Conservation (phyloP, 2,329 filamentous ascomycete species). For the Calonectria montana region DNA sequence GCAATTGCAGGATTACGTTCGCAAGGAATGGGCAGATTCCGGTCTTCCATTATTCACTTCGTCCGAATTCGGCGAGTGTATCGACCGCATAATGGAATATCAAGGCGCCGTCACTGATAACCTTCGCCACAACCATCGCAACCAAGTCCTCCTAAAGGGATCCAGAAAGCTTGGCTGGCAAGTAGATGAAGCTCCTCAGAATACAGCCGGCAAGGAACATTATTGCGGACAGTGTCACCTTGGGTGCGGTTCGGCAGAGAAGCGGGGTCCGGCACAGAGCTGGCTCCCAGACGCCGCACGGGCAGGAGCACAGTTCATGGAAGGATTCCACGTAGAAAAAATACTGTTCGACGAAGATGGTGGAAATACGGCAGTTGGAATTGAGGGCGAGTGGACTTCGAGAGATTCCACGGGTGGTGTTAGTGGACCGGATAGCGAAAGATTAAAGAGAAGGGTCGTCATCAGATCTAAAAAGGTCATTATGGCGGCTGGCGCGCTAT, state of each 20-base stretch:
- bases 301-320: constrained; percentile 83
- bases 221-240: constrained; percentile 75
- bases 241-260: constrained; percentile 74
- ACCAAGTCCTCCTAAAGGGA: constrained; percentile 79
- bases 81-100: constrained; percentile 81
- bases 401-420: constrained; percentile 72
- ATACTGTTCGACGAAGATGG: constrained; percentile 73
- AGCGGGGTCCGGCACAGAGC: constrained; percentile 81
- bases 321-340: constrained; percentile 80
- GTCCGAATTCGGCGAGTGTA: constrained; percentile 77
- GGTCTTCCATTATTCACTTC: constrained; percentile 81
- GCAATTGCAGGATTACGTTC: constrained; percentile 78
- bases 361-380: constrained; percentile 72
- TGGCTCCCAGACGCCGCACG: constrained; percentile 84
- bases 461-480: constrained; percentile 86
- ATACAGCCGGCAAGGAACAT: constrained; percentile 79
- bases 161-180: constrained; percentile 78
- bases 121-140: constrained; percentile 79
- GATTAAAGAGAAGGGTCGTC: constrained; percentile 69
- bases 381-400: constrained; percentile 81
- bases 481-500: constrained; percentile 79
- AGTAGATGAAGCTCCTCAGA: constrained; percentile 79
- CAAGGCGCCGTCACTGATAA: constrained; percentile 79
- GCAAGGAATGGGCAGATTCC: constrained; percentile 80
- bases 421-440: constrained; percentile 58